Percentiles rank a stretch among this genome's conserved stretches.
Conservation (phyloP, 2,329 filamentous ascomycete genomes). For the Fusarium chaquense region DNA sequence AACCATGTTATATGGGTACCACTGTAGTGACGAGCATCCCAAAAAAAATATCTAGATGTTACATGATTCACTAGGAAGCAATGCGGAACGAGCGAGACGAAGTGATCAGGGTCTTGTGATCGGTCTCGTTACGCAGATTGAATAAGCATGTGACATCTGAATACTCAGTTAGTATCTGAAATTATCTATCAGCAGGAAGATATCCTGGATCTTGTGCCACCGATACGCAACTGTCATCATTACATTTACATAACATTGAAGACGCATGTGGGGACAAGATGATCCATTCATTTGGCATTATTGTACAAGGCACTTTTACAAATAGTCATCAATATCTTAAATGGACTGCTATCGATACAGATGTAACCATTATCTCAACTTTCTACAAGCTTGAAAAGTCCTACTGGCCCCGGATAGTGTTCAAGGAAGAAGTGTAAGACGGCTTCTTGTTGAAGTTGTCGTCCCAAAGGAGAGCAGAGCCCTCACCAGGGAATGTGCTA, state of each 20-base stretch:
- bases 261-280: background rate
- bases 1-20: too few species aligned
- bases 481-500: slow-evolving; percentile 7
- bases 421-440: slow-evolving; percentile 13
- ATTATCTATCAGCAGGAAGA: too few species aligned
- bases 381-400: background rate
- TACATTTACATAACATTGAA: fast-evolving
- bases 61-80: too few species aligned
- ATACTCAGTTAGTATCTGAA: too few species aligned
- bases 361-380: background rate
- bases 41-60: too few species aligned
- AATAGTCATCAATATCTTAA: background rate
- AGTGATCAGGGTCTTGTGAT: too few species aligned
- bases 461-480: slow-evolving; percentile 19
- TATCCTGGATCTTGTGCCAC: too few species aligned
- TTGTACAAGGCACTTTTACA: background rate
- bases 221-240: background rate
- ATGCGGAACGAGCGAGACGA: too few species aligned
- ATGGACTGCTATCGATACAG: background rate
- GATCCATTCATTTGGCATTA: background rate
- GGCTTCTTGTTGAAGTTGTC: slow-evolving; percentile 30
- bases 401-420: slow-evolving; percentile 15
- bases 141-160: too few species aligned
- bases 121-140: too few species aligned
- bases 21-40: too few species aligned